Percentiles rank a stretch among this genome's conserved stretches.
Conservation (phyloP, 805 yeast species). For the Wickerhamiella kurtzmanii region DNA sequence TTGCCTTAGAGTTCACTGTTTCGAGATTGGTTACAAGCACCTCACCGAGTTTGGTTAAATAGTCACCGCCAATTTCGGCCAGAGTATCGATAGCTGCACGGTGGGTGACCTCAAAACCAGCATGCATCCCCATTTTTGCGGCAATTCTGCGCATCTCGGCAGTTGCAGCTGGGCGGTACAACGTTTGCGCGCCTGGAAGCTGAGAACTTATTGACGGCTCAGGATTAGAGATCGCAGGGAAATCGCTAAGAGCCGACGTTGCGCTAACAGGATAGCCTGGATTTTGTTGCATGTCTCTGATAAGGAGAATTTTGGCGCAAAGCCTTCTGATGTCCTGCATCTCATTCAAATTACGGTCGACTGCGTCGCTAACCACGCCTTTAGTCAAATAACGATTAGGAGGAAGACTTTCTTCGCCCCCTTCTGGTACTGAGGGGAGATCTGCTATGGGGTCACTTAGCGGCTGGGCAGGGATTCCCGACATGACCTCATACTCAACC, state of each 20-base stretch:
- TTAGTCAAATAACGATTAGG: constrained; percentile 23
- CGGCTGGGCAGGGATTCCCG: constrained; percentile 59
- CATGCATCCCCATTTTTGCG: constrained; percentile 73
- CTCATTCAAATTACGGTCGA: constrained; percentile 53
- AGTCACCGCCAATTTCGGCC: constrained; percentile 73
- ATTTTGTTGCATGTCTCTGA: constrained; percentile 63
- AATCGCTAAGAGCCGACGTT: constrained; percentile 5
- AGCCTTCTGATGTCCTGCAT: constrained; percentile 82
- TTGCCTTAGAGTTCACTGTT: constrained; percentile 28
- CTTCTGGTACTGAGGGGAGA: not conserved
- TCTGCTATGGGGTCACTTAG: constrained; percentile 25
- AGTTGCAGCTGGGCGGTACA: constrained; percentile 47
- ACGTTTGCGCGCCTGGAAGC: constrained; percentile 51
- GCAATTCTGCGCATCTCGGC: constrained; percentile 55
- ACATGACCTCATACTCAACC: constrained; percentile 72
- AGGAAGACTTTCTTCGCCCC: constrained; percentile 23
- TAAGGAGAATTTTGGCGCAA: constrained; percentile 76
- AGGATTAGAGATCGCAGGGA: constrained; percentile 36
- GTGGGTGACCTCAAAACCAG: constrained; percentile 80
- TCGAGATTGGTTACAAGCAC: constrained; percentile 63
- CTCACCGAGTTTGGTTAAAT: constrained; percentile 57
- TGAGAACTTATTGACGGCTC: constrained; percentile 66
- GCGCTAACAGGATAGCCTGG: not conserved
- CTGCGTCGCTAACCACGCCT: constrained; percentile 46
- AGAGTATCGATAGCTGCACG: constrained; percentile 63